These are phyloP conservation scores for Aspergillus chevalieri DNA, from an alignment of 2,329 filamentous ascomycete genomes.

Conservation along the genomic window DNA sequence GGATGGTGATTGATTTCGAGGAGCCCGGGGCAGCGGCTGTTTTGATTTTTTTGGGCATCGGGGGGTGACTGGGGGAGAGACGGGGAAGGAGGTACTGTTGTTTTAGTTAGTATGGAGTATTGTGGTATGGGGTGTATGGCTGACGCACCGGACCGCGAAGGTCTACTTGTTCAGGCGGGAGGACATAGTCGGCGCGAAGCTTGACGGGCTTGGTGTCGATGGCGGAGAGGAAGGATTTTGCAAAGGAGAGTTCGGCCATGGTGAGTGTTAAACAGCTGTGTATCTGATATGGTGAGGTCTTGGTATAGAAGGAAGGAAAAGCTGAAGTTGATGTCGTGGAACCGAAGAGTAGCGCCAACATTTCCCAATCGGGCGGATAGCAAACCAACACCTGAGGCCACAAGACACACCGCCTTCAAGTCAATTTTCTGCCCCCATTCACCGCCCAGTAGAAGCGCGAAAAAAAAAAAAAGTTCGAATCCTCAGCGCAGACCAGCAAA, in stretches of 20 bases:
- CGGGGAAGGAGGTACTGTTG: constrained; percentile 43
- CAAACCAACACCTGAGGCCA: constrained; percentile 5
- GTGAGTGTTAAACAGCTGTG: constrained; percentile 5
- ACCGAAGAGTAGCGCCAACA: not conserved
- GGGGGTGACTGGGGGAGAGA: constrained; percentile 37
- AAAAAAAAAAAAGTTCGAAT: constrained; percentile 23
- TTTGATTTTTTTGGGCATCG: constrained; percentile 38
- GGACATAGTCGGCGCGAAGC: constrained; percentile 82
- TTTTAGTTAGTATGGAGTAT: constrained; percentile 1
- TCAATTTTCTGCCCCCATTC: constrained; percentile 14
- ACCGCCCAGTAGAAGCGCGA: constrained; percentile 26
- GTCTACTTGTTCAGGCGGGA: constrained; percentile 74
- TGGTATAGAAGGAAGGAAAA: too few species aligned
- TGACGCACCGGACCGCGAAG: constrained; percentile 65
- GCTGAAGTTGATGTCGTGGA: not conserved
- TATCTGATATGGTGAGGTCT: too few species aligned
- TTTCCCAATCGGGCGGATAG: constrained; percentile 17
- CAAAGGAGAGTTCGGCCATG: constrained; percentile 82
- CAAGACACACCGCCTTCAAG: constrained; percentile 14
- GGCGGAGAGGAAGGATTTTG: constrained; percentile 71
- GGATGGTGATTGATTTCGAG: constrained; percentile 33
- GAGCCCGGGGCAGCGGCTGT: constrained; percentile 29
- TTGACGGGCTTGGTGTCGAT: constrained; percentile 75
- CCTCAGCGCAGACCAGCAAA: constrained; percentile 8
- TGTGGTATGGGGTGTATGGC: not conserved